Percentiles rank a stretch among this genome's conserved stretches.
These are phyloP conservation scores for Pseudozyma tsukubaensis DNA, from an alignment of 1,284 basidiomycete genomes.

Conservation along the genomic window DNA sequence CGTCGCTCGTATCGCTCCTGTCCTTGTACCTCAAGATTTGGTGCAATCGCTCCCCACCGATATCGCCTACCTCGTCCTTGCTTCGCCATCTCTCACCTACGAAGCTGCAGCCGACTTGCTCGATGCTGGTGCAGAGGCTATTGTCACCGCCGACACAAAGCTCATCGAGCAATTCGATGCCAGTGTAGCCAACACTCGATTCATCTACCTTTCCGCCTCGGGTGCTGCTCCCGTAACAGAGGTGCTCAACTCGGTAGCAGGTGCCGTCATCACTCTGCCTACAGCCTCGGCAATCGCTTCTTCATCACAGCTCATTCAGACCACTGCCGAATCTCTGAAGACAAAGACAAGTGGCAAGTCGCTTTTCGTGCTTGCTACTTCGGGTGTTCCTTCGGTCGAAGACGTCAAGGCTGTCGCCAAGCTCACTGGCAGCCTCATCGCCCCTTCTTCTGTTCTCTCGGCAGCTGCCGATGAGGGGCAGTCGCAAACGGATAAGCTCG, in stretches of 20 bases:
- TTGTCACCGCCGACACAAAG: slow-evolving; percentile 48
- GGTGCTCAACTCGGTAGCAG: slow-evolving; percentile 49
- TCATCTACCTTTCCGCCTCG: slow-evolving; percentile 53
- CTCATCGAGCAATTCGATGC: slow-evolving; percentile 48
- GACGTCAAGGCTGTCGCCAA: slow-evolving; percentile 44
- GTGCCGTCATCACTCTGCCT: slow-evolving; percentile 51
- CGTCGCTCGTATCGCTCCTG: slow-evolving; percentile 45
- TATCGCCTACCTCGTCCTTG: slow-evolving; percentile 49
- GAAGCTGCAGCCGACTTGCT: slow-evolving; percentile 56
- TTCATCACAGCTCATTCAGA: slow-evolving; percentile 41
- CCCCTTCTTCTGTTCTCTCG: slow-evolving; percentile 52
- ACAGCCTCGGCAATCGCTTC: slow-evolving; percentile 37
- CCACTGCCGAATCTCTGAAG: slow-evolving; percentile 45
- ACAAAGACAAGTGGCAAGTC: slow-evolving; percentile 59
- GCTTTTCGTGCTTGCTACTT: slow-evolving; percentile 55
- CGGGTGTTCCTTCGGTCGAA: slow-evolving; percentile 32
- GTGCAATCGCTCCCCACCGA: slow-evolving; percentile 23
- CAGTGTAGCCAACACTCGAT: slow-evolving; percentile 42
- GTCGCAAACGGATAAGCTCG: slow-evolving; percentile 47
- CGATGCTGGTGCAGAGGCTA: slow-evolving; percentile 59
- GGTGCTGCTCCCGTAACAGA: slow-evolving; percentile 42
- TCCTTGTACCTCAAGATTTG: slow-evolving; percentile 48
- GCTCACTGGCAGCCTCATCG: slow-evolving; percentile 53
- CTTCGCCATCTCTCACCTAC: slow-evolving; percentile 38
- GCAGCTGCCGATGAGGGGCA: slow-evolving; percentile 23